phyloP scores from a whole-genome alignment of 306 rosid species.

The Hippophae gyantsensis region DNA sequence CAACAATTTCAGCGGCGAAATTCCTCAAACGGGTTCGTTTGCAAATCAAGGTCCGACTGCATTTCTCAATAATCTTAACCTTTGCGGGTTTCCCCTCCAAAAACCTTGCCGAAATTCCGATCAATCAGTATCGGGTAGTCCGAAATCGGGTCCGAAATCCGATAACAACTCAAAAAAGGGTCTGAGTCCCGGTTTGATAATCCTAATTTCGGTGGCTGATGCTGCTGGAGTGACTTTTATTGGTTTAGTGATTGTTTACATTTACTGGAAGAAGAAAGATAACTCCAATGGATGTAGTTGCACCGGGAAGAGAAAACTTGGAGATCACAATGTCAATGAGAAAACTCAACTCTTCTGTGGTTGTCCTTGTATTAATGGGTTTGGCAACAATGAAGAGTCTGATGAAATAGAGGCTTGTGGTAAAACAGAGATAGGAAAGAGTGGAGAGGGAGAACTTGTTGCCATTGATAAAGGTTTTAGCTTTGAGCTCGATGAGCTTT shows the following conservation, averaged over 20 bases:
- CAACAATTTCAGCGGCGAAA: constrained; percentile 76
- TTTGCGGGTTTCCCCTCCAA: constrained; percentile 88
- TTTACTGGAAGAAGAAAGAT: constrained; percentile 82
- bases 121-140: constrained; percentile 27
- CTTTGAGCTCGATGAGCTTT: constrained; percentile 86
- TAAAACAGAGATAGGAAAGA: constrained; percentile 23
- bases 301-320: constrained; percentile 54
- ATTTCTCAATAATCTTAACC: constrained; percentile 57
- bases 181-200: constrained; percentile 59
- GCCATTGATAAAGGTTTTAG: constrained; percentile 81
- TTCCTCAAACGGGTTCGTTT: constrained; percentile 90
- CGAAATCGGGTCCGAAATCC: constrained; percentile 22
- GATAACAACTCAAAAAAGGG: constrained; percentile 27
- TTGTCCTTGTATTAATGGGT: constrained; percentile 45
- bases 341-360: constrained; percentile 20
- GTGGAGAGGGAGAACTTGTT: constrained; percentile 68
- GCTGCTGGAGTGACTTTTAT: constrained; percentile 71
- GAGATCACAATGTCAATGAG: constrained; percentile 21
- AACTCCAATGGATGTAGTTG: constrained; percentile 70
- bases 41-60: constrained; percentile 93
- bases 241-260: constrained; percentile 58
- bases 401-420: constrained; percentile 66
- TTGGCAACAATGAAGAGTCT: constrained; percentile 52
- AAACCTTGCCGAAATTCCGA: constrained; percentile 43
- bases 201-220: constrained; percentile 73